phyloP scores from a whole-genome alignment of 78 protist genomes.

The Anaeramoeba flamelloides region DNA sequence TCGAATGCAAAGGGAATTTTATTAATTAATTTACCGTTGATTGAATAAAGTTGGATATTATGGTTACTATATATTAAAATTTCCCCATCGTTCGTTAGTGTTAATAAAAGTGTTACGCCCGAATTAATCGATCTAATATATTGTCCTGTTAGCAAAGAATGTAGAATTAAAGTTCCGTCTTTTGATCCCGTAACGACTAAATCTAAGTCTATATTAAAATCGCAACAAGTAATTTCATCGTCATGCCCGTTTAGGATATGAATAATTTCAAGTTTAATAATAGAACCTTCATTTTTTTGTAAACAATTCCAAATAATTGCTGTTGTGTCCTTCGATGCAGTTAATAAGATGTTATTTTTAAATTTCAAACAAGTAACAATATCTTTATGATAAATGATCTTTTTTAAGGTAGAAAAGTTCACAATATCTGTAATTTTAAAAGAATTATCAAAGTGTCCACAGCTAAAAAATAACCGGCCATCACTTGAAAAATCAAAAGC shows the following conservation, averaged over 20 bases:
- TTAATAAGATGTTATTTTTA: neutral
- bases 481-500: neutral
- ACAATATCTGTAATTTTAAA: neutral
- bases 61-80: no score
- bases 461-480: neutral
- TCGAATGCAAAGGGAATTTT: no score
- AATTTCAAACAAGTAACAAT: neutral
- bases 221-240: neutral
- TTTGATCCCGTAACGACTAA: neutral
- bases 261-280: neutral
- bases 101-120: no score
- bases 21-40: no score
- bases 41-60: no score
- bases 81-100: no score
- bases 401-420: neutral
- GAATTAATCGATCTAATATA: no score
- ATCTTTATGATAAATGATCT: neutral
- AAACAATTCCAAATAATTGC: neutral
- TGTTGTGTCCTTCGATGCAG: neutral
- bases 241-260: neutral
- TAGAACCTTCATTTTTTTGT: neutral
- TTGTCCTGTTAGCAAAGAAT: neutral
- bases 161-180: neutral
- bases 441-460: neutral
- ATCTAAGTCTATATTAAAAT: neutral